A percentile compares a stretch with the other conserved stretches of the same genome.
phyloP scores from a whole-genome alignment of 768 basidiomycete species.

The Russula sp. region DNA sequence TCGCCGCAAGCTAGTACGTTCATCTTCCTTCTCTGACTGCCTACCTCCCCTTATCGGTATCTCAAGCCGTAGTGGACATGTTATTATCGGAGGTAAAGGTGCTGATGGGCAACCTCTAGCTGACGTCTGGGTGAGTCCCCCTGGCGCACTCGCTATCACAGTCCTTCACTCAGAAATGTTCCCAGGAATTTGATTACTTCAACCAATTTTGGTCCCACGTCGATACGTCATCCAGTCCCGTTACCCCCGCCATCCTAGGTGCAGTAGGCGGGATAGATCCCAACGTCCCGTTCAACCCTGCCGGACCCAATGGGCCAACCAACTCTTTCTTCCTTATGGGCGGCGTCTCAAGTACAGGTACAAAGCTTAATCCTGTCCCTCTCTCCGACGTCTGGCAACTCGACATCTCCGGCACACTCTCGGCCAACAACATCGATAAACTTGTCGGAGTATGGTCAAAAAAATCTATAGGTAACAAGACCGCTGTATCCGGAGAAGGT shows the following conservation, averaged over 20 bases:
- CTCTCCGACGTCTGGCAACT: conserved; percentile 70
- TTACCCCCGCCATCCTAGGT: conserved; percentile 57
- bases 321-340: conserved; percentile 72
- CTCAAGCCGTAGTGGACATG: conserved; percentile 62
- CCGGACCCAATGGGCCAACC: conserved; percentile 46
- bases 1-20: conserved; percentile 77
- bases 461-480: conserved; percentile 36
- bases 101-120: conserved; percentile 46
- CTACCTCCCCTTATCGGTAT: conserved; percentile 21
- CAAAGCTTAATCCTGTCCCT: conserved; percentile 31
- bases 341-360: conserved; percentile 46
- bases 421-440: conserved; percentile 54
- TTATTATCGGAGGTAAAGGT: conserved; percentile 67
- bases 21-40: conserved; percentile 7
- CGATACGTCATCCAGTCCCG: conserved; percentile 36
- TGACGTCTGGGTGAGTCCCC: conserved; percentile 64
- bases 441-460: conserved; percentile 57
- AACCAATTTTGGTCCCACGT: conserved; percentile 75
- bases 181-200: conserved; percentile 71
- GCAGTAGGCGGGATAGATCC: conserved; percentile 69
- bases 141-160: conserved; percentile 7
- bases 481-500: conserved; percentile 45
- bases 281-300: conserved; percentile 36
- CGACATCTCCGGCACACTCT: conserved; percentile 61
- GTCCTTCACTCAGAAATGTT: conserved; percentile 16